Evolutionary conservation across 305 asterid genomes (phyloP).

Genomic region (Andrographis paniculata): DNA sequence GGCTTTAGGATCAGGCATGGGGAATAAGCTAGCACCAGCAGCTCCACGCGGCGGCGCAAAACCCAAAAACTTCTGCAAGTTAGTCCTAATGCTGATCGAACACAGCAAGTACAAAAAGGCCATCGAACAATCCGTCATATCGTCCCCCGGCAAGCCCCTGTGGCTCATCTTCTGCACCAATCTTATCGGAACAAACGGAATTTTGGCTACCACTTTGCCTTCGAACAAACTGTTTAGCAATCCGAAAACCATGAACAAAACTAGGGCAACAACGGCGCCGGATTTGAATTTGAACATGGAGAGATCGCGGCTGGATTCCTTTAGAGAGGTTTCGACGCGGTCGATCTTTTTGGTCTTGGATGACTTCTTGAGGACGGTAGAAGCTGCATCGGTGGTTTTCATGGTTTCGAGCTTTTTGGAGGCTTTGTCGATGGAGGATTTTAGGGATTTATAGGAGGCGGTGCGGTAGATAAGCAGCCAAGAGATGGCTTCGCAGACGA

Average conservation of each 20-base stretch:
- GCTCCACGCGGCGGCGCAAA: conserved; percentile 97
- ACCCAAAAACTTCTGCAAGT: conserved; percentile 92
- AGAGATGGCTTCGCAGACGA: conserved; percentile 82
- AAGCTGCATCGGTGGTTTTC: conserved; percentile 40
- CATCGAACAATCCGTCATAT: conserved; percentile 98
- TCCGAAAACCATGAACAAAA: conserved; percentile 78
- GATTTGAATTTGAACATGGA: conserved; percentile 93
- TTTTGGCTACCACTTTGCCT: conserved; percentile 76
- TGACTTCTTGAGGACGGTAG: conserved; percentile 37
- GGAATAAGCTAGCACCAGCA: conserved; percentile 80
- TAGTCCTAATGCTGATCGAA: conserved; percentile 88
- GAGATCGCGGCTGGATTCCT: conserved; percentile 86
- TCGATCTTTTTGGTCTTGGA: conserved; percentile 78
- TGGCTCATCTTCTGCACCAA: conserved; percentile 98
- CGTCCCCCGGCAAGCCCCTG: conserved; percentile 75
- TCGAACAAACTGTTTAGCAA: conserved; percentile 69
- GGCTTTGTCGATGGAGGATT: conserved; percentile 88
- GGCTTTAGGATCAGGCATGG: conserved; percentile 81
- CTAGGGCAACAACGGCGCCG: conserved; percentile 86
- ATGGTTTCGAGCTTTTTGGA: conserved; percentile 91
- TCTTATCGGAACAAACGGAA: conserved; percentile 74
- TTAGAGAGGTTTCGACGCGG: conserved; percentile 77
- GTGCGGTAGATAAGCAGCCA: conserved; percentile 96
- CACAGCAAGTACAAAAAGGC: conserved; percentile 81
- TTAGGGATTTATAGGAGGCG: conserved; percentile 79